Conservation (phyloP, 768 basidiomycete species). For the Kwoniella sp. region DNA sequence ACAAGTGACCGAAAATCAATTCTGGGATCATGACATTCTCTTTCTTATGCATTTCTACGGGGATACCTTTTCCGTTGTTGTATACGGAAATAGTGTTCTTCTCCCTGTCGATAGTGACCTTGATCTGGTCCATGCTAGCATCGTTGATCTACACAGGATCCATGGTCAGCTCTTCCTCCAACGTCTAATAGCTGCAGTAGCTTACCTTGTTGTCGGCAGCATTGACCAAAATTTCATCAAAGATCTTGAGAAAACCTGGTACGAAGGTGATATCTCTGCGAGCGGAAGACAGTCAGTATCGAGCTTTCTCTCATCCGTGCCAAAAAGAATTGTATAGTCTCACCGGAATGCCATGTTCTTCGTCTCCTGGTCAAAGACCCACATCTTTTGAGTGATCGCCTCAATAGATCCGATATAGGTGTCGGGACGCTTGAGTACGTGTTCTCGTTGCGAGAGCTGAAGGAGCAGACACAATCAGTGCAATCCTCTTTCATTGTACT, state of each 20-base stretch:
- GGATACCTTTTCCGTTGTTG: conserved; percentile 96
- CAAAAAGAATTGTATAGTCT: conserved; percentile 55
- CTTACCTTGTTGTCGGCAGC: conserved; percentile 97
- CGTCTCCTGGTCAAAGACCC: conserved; percentile 83
- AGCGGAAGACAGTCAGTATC: not conserved
- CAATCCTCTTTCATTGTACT: too few species aligned
- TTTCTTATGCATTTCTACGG: conserved; percentile 88
- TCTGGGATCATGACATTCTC: conserved; percentile 96
- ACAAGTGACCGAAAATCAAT: conserved; percentile 91
- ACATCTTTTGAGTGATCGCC: conserved; percentile 80
- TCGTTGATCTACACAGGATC: conserved; percentile 75
- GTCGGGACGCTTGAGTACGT: conserved; percentile 61
- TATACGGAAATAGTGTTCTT: conserved; percentile 83
- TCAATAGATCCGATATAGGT: conserved; percentile 94
- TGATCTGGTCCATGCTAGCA: conserved; percentile 82
- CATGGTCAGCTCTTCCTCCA: not conserved
- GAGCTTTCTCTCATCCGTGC: not conserved
- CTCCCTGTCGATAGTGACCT: conserved; percentile 81
- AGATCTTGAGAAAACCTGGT: conserved; percentile 98
- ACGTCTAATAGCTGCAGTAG: conserved; percentile 7
- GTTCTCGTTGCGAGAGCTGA: conserved; percentile 93
- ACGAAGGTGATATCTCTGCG: conserved; percentile 69
- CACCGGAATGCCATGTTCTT: conserved; percentile 82
- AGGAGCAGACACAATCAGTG: too few species aligned
- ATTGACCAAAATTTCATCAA: conserved; percentile 98